phyloP scores from a whole-genome alignment of 78 protist species.

The Dictyostelium capitatum region DNA sequence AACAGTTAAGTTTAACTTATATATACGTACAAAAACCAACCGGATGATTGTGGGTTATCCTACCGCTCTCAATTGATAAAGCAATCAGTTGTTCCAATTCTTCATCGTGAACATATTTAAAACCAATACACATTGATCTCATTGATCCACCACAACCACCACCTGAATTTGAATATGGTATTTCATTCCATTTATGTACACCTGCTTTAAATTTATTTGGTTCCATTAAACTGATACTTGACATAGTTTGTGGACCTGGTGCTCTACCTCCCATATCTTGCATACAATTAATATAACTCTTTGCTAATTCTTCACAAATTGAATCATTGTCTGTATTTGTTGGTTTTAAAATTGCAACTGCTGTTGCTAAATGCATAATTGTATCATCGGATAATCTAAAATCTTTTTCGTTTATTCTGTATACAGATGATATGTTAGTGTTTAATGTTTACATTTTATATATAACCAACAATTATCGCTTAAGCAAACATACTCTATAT shows the following conservation, averaged over 20 bases:
- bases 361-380: slow-evolving; percentile 88
- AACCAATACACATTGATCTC: slow-evolving; percentile 90
- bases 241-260: slow-evolving; percentile 63
- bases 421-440: too few relatives aligned
- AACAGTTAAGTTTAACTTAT: too few relatives aligned
- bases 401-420: slow-evolving; percentile 48
- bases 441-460: too few relatives aligned
- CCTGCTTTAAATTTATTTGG: background rate
- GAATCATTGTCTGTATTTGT: slow-evolving; percentile 22
- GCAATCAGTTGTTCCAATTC: slow-evolving; percentile 48
- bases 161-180: slow-evolving; percentile 46
- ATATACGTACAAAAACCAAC: too few relatives aligned
- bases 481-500: slow-evolving; percentile 14
- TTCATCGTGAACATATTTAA: slow-evolving; percentile 35
- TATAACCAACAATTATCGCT: too few relatives aligned
- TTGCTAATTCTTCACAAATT: slow-evolving; percentile 70
- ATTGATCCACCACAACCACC: slow-evolving; percentile 93
- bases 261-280: slow-evolving; percentile 86
- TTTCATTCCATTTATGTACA: slow-evolving; percentile 58
- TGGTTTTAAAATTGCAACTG: slow-evolving; percentile 54
- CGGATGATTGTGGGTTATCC: slow-evolving; percentile 86
- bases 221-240: slow-evolving; percentile 10
- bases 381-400: slow-evolving; percentile 90
- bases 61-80: slow-evolving; percentile 83
- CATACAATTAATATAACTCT: slow-evolving; percentile 72